phyloP scores from a whole-genome alignment of 192 early-diverging fungal genomes.

The Rhizoclosmatium sp. region DNA sequence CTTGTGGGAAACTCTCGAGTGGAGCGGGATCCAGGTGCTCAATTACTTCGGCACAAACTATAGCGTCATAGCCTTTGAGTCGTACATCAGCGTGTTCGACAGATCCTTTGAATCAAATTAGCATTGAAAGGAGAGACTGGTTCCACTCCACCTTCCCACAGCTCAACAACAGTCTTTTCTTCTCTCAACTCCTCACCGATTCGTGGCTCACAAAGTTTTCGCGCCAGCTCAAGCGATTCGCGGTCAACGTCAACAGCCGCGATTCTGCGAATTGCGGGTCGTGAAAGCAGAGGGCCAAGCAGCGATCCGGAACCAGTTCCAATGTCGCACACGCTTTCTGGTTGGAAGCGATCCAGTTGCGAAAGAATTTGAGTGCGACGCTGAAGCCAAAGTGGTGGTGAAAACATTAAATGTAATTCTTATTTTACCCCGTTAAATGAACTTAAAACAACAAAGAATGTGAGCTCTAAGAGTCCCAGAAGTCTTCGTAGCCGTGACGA shows the following conservation, averaged over 20 bases:
- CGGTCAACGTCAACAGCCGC: slow-evolving; percentile 76
- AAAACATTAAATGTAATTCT: not conserved
- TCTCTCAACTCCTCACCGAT: slow-evolving; percentile 63
- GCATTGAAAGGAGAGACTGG: not conserved
- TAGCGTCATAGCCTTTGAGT: slow-evolving; percentile 70
- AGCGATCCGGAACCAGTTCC: slow-evolving; percentile 89
- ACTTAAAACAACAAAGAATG: too few species aligned
- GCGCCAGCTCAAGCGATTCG: slow-evolving; percentile 52
- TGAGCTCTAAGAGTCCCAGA: too few species aligned
- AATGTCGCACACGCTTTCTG: slow-evolving; percentile 69
- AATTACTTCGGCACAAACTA: slow-evolving; percentile 80
- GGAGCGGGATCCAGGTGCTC: slow-evolving; percentile 69
- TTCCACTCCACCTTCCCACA: slow-evolving; percentile 4
- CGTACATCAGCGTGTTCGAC: slow-evolving; percentile 58
- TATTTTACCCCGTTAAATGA: too few species aligned
- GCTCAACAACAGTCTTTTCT: slow-evolving; percentile 74
- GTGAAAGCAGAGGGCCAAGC: slow-evolving; percentile 69
- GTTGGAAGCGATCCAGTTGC: slow-evolving; percentile 52
- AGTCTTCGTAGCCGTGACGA: too few species aligned
- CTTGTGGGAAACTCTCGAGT: slow-evolving; percentile 64
- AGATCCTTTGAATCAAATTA: slow-evolving; percentile 51
- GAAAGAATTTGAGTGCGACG: slow-evolving; percentile 41
- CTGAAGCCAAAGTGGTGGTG: slow-evolving; percentile 86
- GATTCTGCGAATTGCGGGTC: slow-evolving; percentile 65
- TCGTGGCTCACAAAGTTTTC: slow-evolving; percentile 64